Conservation (phyloP, 2,329 filamentous ascomycete genomes). For the Dothideomycetes sp. region DNA sequence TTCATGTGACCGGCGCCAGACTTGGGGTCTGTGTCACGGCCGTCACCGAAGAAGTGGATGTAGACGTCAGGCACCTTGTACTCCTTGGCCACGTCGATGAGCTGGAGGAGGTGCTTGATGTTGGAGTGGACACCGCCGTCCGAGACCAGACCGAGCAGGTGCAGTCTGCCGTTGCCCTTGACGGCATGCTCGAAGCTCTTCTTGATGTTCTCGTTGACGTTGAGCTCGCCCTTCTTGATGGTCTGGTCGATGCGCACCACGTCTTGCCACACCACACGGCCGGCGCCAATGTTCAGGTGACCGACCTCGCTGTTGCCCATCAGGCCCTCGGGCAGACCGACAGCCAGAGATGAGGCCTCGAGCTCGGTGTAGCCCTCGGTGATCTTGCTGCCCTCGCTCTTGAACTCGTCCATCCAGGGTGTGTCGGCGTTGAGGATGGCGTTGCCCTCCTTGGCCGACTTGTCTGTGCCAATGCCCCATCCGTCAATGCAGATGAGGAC, state of each 20-base stretch:
- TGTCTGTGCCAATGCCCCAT: conserved; percentile 78
- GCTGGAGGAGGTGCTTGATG: conserved; percentile 80
- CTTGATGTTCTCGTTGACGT: conserved; percentile 66
- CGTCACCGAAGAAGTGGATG: conserved; percentile 98
- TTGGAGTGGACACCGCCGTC: conserved; percentile 96
- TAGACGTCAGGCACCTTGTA: conserved; percentile 80
- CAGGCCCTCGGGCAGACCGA: conserved; percentile 88
- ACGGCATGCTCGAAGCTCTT: conserved; percentile 69
- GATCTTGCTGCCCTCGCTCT: conserved; percentile 53
- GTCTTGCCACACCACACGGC: conserved; percentile 93
- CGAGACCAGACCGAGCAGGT: conserved; percentile 83
- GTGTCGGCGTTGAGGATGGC: conserved; percentile 90
- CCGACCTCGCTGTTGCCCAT: conserved; percentile 99
- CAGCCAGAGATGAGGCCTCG: conserved; percentile 89
- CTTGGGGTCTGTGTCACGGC: conserved; percentile 95
- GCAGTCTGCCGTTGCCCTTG: conserved; percentile 80
- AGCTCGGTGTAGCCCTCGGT: conserved; percentile 81
- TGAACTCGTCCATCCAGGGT: conserved; percentile 86
- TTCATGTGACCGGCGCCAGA: conserved; percentile 81
- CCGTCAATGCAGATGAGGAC: conserved; percentile 94
- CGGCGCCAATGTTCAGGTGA: conserved; percentile 96
- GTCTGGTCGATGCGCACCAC: conserved; percentile 84
- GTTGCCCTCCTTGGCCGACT: conserved; percentile 80
- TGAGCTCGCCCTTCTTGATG: conserved; percentile 74
- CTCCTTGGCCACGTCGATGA: conserved; percentile 84